Conservation (phyloP, 2,329 filamentous ascomycete species). For the Alternaria alternata region DNA sequence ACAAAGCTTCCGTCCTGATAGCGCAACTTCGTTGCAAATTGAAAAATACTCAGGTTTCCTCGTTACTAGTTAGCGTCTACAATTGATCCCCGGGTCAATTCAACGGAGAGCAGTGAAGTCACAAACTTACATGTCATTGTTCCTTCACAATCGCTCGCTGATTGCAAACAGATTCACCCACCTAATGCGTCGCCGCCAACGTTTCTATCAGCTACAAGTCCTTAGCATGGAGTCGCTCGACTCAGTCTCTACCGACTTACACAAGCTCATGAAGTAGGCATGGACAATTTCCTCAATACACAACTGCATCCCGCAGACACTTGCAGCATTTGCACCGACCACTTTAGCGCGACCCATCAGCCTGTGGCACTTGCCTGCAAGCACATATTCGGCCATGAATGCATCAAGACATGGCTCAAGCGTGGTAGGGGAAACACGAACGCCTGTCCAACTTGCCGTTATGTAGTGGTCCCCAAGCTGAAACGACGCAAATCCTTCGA, state of each 20-base stretch:
- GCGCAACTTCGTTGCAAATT: neutral
- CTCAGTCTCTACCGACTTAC: neutral
- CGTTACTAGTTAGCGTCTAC: neutral
- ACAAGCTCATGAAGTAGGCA: conserved; percentile 5
- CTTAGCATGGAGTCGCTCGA: neutral
- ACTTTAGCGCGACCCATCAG: conserved; percentile 32
- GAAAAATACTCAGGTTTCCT: neutral
- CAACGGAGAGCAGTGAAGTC: neutral
- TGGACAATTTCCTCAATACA: conserved; percentile 38
- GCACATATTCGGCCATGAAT: conserved; percentile 44
- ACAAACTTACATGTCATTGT: conserved; percentile 3
- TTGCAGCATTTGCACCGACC: conserved; percentile 41
- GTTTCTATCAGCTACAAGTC: neutral
- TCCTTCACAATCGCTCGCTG: conserved; percentile 3
- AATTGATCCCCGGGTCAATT: neutral
- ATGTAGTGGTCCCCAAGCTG: conserved; percentile 25
- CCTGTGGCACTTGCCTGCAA: conserved; percentile 43
- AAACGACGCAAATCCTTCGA: conserved; percentile 24
- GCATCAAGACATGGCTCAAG: conserved; percentile 40
- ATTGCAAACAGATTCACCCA: conserved; percentile 3
- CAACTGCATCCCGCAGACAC: conserved; percentile 36
- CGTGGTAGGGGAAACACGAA: conserved; percentile 33
- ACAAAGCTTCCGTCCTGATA: neutral
- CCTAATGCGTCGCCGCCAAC: conserved; percentile 1
- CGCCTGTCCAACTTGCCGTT: conserved; percentile 41